phyloP scores from a whole-genome alignment of 73 alveolate genomes.

The Durusdinium trenchii region DNA sequence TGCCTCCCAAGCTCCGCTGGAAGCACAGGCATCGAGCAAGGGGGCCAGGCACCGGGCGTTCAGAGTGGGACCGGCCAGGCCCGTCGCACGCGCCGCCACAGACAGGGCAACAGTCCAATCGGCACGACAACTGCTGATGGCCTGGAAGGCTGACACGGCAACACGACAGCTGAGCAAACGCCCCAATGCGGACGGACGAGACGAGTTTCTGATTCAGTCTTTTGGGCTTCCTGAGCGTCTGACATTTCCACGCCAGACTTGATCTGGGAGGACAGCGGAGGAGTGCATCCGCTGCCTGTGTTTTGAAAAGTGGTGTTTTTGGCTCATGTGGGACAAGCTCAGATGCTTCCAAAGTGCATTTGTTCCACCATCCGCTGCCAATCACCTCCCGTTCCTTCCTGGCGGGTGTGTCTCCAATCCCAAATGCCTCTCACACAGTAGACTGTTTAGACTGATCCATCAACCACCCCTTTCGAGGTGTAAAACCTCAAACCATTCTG shows the following conservation, averaged over 20 bases:
- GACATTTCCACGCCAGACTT: constrained; percentile 18
- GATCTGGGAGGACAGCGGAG: neutral
- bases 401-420: too few relatives aligned
- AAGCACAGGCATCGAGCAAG: constrained; percentile 10
- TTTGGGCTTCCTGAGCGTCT: neutral
- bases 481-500: too few relatives aligned
- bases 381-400: neutral
- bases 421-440: too few relatives aligned
- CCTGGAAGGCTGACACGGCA: neutral
- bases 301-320: too few relatives aligned
- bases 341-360: neutral
- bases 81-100: neutral
- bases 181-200: too few relatives aligned
- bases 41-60: neutral
- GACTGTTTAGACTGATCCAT: too few relatives aligned
- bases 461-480: too few relatives aligned
- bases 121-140: neutral
- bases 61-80: neutral
- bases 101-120: neutral
- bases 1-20: neutral
- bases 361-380: constrained; percentile 39
- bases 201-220: neutral
- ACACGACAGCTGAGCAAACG: too few relatives aligned
- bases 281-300: constrained; percentile 1
- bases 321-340: neutral